Conservation (phyloP, 2,329 filamentous ascomycete species). For the Trichoderma oligosporum region DNA sequence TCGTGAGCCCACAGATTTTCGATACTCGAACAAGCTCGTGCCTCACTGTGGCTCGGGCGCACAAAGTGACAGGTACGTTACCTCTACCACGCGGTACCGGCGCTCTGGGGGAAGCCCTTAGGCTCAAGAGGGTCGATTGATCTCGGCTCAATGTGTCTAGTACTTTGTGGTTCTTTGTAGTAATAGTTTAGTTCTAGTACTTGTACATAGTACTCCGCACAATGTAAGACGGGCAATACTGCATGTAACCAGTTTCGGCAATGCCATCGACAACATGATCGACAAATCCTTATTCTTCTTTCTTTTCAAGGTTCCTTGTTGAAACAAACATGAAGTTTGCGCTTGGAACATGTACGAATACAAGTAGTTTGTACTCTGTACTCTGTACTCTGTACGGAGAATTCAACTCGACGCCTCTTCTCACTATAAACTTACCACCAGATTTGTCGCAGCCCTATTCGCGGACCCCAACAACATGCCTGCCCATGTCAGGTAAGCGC, state of each 20-base stretch:
- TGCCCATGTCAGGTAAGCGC: conserved; percentile 7
- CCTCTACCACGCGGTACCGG: background rate
- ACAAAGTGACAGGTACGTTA: conserved; percentile 11
- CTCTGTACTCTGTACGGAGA: too few relatives aligned
- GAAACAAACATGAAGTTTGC: too few relatives aligned
- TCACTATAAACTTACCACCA: background rate
- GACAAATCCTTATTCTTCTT: too few relatives aligned
- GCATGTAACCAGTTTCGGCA: too few relatives aligned
- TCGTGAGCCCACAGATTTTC: conserved; percentile 12
- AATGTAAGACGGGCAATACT: background rate
- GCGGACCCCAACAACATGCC: conserved; percentile 2
- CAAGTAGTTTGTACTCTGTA: too few relatives aligned
- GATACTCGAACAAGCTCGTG: conserved; percentile 18
- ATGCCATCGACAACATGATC: too few relatives aligned
- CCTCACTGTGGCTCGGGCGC: conserved; percentile 10
- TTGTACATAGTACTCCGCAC: too few relatives aligned
- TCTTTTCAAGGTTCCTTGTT: too few relatives aligned
- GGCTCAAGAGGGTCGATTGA: conserved; percentile 2
- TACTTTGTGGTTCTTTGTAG: too few relatives aligned
- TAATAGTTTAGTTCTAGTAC: background rate
- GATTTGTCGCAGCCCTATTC: conserved; percentile 17
- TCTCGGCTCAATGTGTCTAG: background rate
- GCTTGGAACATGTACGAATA: too few relatives aligned
- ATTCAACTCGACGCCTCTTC: too few relatives aligned
- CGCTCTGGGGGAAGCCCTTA: background rate